Evolutionary conservation across 2,329 filamentous ascomycete species (phyloP), one percentile per base, ranked within the genome.

Genomic region (Alternaria novae-zelandiae): DNA sequence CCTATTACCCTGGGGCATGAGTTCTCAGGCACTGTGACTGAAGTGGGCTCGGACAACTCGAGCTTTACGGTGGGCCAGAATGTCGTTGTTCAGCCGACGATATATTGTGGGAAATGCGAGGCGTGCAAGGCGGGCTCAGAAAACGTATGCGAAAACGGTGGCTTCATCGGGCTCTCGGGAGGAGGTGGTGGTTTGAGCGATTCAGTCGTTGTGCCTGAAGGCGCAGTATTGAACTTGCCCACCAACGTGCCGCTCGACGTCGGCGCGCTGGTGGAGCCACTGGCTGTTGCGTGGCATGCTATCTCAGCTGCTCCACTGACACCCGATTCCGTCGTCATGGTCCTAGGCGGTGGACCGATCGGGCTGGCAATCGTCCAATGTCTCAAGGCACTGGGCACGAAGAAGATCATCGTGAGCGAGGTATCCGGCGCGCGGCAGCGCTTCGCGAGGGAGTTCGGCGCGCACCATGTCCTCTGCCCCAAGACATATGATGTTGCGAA

Each of bases 1-100:
- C 89, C 88, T 4, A 82, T 90, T 10, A 88, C 84, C 0, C 80
- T 91, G 10, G 89, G 89, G 25, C 89, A 91, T 71, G 89, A 91
- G 72, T 89, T 91, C 75, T 86, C 84, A 4, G 89, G 89, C 11
- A 83, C 84, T 2, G 81, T 91, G 30, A 82, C 84, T 11, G 86
- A 89, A 67, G 78, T 90, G n/a, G 88, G 88, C 0, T 70, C 80
- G 0, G 82, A 79, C 1, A 84, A 88, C 2, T 76, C 70, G 0
- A 74, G 74, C 10, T 78, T 90, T 51, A 79, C 83, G 46, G 73
- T 85, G 1, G 88, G 88, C 1, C 85, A 90, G 28, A 72, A 70
- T 41, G 88, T 89, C 17, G 86, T 84, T 6, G 82, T 90, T 4
- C 86, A 88, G 65, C 89, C 89, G 3, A 88, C 85, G 11, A 82